Base-by-base conservation (phyloP, 257 asterid genomes). In the Plectranthus barbatus region DNA sequence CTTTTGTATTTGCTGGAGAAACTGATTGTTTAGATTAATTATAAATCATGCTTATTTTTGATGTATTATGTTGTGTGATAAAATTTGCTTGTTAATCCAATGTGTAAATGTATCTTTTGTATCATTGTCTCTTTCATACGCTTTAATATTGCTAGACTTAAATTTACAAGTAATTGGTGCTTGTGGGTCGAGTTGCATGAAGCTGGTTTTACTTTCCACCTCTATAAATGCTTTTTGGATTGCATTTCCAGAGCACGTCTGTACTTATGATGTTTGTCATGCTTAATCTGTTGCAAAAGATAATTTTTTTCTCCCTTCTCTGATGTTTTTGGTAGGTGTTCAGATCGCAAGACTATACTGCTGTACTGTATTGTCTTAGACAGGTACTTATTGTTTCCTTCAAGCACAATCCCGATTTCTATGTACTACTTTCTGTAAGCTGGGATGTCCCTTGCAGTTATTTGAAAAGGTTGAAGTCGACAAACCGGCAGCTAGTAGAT, bases 401-500 rank as follows among this genome's bases (percentile, higher is more conserved):
- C 48, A 13, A 42, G 45, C 2, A 11, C 14, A 24, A 8, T 67
- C 33, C 46, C 7, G 42, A 55, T 41, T 40, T 67, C 17, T 19
- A 14, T 15, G 13, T 47, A 12, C n/a, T 18, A 17, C 29, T 1
- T 36, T 58, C 10, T 67, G 62, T 71, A 61, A 73, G 36, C 36
- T 51, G 64, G 17, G 59, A 37, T 37, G 4, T 37, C n/a, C 13
- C 40, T 56, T 15, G 72, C 83, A 90, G 97, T 85, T 90, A 20
- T 93, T 90, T 84, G 99, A 87, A 74, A 90, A 84, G 80, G 97
- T 93, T 68, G 99, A 90, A 70, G 97, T 93, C 64, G 94, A 93
- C 63, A 93, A 93, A 62, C 97, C 99, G 19, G 75, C 66, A 55
- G 99, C 97, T 23, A 90, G 97, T 82, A 66, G 96, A 33, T 83